Evolutionary conservation across 2,329 filamentous ascomycete genomes (phyloP).

Genomic region (Cercospora citrullina): DNA sequence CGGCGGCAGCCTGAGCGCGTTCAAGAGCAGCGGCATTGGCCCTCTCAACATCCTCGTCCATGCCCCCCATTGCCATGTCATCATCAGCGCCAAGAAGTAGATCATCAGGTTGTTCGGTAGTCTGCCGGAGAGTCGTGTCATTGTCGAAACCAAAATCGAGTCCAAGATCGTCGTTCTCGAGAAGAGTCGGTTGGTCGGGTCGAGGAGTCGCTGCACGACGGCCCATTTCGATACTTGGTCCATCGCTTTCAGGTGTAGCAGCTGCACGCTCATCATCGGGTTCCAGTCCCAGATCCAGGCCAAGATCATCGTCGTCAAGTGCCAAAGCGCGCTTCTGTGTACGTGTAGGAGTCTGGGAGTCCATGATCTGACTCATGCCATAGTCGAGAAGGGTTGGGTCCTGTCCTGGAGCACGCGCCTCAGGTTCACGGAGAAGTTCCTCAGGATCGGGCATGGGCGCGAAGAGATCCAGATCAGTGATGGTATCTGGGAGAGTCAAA

Average conservation of each 20-base stretch:
- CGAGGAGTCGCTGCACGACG: conserved; percentile 70
- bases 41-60: conserved; percentile 46
- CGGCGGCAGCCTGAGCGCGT: conserved; percentile 46
- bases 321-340: conserved; percentile 31
- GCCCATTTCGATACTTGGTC: conserved; percentile 76
- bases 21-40: conserved; percentile 39
- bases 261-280: conserved; percentile 41
- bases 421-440: conserved; percentile 62
- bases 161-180: conserved; percentile 59
- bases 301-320: conserved; percentile 60
- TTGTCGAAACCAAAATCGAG: conserved; percentile 48
- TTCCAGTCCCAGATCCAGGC: conserved; percentile 65
- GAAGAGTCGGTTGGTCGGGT: conserved; percentile 58
- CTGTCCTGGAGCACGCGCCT: conserved; percentile 36
- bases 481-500: conserved; percentile 83
- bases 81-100: conserved; percentile 35
- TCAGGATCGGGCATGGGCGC: conserved; percentile 76
- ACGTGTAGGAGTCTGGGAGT: conserved; percentile 35
- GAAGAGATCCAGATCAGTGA: conserved; percentile 90
- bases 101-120: conserved; percentile 18
- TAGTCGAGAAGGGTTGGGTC: conserved; percentile 55
- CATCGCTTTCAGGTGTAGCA: conserved; percentile 31
- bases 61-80: conserved; percentile 47
- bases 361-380: conserved; percentile 72
- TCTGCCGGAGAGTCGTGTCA: conserved; percentile 34